Evolutionary conservation across 495 filamentous ascomycete species (phyloP).

Genomic region (Staphylotrichum tortipilum): DNA sequence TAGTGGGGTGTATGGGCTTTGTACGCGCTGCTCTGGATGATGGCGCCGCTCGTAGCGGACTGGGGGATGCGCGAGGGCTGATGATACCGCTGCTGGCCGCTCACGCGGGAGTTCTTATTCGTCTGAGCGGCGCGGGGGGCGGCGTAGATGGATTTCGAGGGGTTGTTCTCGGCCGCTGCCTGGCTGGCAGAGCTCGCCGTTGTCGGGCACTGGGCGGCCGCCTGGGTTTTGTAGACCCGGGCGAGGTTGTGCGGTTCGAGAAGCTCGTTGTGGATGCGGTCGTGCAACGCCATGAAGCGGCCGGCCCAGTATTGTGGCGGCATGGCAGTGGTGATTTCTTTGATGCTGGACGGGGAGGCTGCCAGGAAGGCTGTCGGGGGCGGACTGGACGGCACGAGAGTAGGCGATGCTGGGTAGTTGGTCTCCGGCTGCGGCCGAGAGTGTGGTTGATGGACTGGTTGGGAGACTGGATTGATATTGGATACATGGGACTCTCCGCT

Average conservation of each 20-base stretch:
- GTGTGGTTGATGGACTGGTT: not conserved
- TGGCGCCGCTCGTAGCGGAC: constrained; percentile 22
- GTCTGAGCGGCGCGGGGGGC: not conserved
- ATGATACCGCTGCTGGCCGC: no score
- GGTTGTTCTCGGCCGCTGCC: constrained; percentile 18
- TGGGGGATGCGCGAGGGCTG: constrained; percentile 12
- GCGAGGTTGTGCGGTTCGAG: constrained; percentile 23
- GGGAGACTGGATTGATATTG: not conserved
- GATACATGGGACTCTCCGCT: no score
- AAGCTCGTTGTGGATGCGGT: constrained; percentile 42
- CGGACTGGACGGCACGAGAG: not conserved
- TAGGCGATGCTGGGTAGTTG: not conserved
- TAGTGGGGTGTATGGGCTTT: not conserved
- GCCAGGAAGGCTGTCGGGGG: not conserved
- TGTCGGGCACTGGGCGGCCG: not conserved
- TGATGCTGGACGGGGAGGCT: constrained; percentile 7
- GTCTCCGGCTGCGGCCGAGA: no score
- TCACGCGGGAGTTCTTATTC: no score
- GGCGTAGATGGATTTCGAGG: constrained; percentile 15
- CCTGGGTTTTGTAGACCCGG: constrained; percentile 20
- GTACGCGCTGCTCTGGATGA: constrained; percentile 13
- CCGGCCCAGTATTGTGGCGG: constrained; percentile 45
- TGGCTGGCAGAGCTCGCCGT: no score
- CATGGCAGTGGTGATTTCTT: constrained; percentile 24
- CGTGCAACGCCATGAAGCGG: constrained; percentile 45